A percentile compares a stretch with the other conserved stretches of the same genome.
Evolutionary conservation across 2,329 filamentous ascomycete genomes (phyloP).

Genomic region (Ceratocystis eucalypticola): DNA sequence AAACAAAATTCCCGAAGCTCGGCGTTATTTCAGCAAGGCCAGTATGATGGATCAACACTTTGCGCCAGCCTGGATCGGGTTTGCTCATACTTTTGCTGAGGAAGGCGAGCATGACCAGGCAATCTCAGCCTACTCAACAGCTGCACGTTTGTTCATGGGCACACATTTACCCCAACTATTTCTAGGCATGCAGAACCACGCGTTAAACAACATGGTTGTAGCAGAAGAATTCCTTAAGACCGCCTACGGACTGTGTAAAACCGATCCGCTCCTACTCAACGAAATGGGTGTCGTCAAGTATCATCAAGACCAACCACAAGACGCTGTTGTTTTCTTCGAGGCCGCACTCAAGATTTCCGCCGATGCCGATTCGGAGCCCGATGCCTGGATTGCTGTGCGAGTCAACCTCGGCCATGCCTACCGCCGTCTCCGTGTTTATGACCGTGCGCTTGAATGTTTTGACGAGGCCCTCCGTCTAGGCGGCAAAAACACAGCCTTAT

Average conservation of each 20-base stretch:
- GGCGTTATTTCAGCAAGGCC: slow-evolving; percentile 92
- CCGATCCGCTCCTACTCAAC: slow-evolving; percentile 81
- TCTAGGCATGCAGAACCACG: slow-evolving; percentile 95
- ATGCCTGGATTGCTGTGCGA: slow-evolving; percentile 69
- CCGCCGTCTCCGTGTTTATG: slow-evolving; percentile 54
- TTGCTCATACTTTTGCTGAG: slow-evolving; percentile 93
- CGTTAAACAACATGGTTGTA: slow-evolving; percentile 84
- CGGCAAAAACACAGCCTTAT: slow-evolving; percentile 64
- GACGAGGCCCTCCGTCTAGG: slow-evolving; percentile 75
- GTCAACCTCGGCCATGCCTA: slow-evolving; percentile 85
- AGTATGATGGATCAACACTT: slow-evolving; percentile 97
- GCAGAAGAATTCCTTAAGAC: slow-evolving; percentile 91
- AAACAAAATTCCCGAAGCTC: slow-evolving; percentile 78
- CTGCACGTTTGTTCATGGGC: slow-evolving; percentile 86
- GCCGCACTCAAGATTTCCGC: slow-evolving; percentile 64
- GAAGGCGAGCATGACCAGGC: slow-evolving; percentile 98
- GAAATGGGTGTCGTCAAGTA: slow-evolving; percentile 95
- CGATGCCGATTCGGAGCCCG: slow-evolving; percentile 68
- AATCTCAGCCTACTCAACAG: slow-evolving; percentile 93
- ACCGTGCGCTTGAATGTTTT: slow-evolving; percentile 65
- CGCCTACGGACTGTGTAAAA: slow-evolving; percentile 68
- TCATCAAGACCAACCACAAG: slow-evolving; percentile 66
- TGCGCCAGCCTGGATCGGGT: slow-evolving; percentile 95
- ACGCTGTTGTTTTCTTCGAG: slow-evolving; percentile 64
- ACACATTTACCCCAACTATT: slow-evolving; percentile 94